Base-by-base conservation (phyloP, 2,329 filamentous ascomycete genomes). In the Epichloe scottii region DNA sequence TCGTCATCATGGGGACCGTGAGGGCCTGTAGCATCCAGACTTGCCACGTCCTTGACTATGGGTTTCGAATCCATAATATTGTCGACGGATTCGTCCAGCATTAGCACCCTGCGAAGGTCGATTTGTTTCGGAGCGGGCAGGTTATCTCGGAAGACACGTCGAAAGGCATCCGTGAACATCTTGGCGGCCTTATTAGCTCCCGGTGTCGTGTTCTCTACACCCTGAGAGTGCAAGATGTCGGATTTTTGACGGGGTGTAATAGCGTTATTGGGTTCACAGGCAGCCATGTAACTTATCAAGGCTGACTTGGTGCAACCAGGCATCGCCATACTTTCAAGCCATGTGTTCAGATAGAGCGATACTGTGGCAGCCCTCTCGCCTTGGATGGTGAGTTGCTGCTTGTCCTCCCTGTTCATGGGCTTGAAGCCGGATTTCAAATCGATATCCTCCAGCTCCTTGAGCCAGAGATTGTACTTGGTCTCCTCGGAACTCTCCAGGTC, bases 401-500 rank as follows among this genome's bases (percentile, higher is more conserved):
- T 79, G 52, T 78, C 70, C 45, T 72, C 69, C 33, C 75, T 69
- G 47, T 71, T 76, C 52, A 78, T 66, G 12, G 75, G 72, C 52
- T 75, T 75, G 57, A 81, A 80, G 0, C 78, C 77, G 4, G 75
- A 79, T 46, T 76, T 75, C 52, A 71, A 71, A 52, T 81, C 77
- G 64, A 79, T 77, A 35, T 72, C 73, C 55, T 79, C 75, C 11
- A 82, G 63, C 56, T 80, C 76, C 55, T 76, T 70, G 12, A 81
- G 69, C 77, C 77, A 81, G 17, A 71, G 63, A 51, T 74, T 72
- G 57, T 80, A 80, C 53, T 74, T 71, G 14, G 68, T 66, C 58
- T 79, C 77, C 58, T 80, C 77, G n/a, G 72, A 72, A 23, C 73
- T 73, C 45, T 77, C 73, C 30, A 81, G 65, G 54, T 82, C 78